phyloP scores from a whole-genome alignment of 1,139 yeast species.

The Kurtzmaniella quercitrusa region DNA sequence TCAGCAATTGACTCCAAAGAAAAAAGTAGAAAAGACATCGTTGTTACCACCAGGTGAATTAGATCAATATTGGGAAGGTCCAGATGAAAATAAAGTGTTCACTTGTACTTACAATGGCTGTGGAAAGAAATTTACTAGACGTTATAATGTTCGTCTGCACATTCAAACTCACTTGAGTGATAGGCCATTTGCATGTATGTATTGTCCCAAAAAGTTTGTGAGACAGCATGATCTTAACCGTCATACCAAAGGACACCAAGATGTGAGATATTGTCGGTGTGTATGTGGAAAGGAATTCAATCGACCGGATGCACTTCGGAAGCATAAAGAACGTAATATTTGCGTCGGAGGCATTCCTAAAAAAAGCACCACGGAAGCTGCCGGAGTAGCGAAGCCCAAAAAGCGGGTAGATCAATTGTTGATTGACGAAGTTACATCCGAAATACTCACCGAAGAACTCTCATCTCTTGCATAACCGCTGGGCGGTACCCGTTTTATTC shows the following conservation, averaged over 20 bases:
- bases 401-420: conserved; percentile 15
- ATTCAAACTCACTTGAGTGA: conserved; percentile 96
- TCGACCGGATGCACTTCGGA: conserved; percentile 80
- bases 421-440: conserved; percentile 19
- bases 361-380: background rate
- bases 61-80: conserved; percentile 79
- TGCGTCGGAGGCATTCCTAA: conserved; percentile 63
- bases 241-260: conserved; percentile 84
- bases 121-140: conserved; percentile 77
- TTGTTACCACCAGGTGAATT: conserved; percentile 87
- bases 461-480: conserved; percentile 5
- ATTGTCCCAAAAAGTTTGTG: conserved; percentile 71
- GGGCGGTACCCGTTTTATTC: conserved; percentile 2
- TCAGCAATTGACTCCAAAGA: conserved; percentile 38
- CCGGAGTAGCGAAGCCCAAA: conserved; percentile 24
- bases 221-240: conserved; percentile 91
- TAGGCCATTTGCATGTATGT: conserved; percentile 68
- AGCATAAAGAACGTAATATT: conserved; percentile 76
- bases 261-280: conserved; percentile 66
- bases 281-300: conserved; percentile 92
- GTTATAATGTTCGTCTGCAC: conserved; percentile 94
- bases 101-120: conserved; percentile 77
- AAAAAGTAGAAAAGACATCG: conserved; percentile 56
- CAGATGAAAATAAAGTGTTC: conserved; percentile 63
- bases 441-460: conserved; percentile 18